Evolutionary conservation across 2,329 filamentous ascomycete genomes (phyloP), one percentile per base, ranked within the genome.

Genomic region (Aspergillus brunneoviolaceus): DNA sequence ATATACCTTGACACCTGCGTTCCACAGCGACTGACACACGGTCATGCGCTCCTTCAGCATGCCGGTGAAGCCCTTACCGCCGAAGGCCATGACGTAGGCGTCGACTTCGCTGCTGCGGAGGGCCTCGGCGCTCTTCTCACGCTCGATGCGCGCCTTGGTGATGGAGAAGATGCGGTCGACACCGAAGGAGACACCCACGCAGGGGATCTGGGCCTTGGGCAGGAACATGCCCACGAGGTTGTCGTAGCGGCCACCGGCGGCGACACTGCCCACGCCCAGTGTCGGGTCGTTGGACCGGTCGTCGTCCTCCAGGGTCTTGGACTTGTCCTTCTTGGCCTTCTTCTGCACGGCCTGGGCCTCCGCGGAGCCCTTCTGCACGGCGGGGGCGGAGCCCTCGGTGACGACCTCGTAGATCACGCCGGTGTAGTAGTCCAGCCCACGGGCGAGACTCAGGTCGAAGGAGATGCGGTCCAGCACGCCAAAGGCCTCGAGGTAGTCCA

Each of bases 91-190:
- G 70, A 98, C 89, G 77, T 87, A 97, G 50, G 93, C 92, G 72
- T 98, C 93, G 2, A 93, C 89, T 68, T 95, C 90, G 70, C 88
- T 92, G 65, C 83, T 82, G 64, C 90, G 82, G 79, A 31, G 78
- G 67, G 21, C 82, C 76, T n/a, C 78, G 76, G 57, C 80, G 84
- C 69, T 84, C 85, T 59, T 80, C 63, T 85, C 86, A 39, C 84
- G 85, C 63, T 85, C 86, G 74, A 91, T 83, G 52, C 88, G 84
- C 12, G 91, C 88, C 76, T 96, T 93, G 65, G 89, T 91, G 72
- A 97, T 93, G 68, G 90, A 92, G 79, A 96, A 96, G 71, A 98
- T 97, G 68, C 94, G 89, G 77, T 98, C 94, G 52, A 97, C 91
- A 58, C 94, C 94, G 72, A 98, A 97, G 1, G 93, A 96, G 67